Conservation (phyloP, 140 eudicot genomes). For the Stevia rebaudiana region DNA sequence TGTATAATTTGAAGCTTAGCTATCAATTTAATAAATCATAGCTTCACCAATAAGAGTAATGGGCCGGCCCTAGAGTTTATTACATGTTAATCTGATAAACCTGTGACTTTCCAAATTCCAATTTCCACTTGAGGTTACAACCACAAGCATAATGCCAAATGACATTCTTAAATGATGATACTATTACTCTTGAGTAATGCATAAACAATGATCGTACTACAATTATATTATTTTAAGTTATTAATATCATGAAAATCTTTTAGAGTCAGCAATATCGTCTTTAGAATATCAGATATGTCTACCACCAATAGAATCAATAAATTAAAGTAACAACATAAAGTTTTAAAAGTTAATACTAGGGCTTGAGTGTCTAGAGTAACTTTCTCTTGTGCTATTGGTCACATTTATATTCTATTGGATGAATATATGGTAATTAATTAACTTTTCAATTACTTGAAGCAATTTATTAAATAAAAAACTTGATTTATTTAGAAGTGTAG, state of each 20-base stretch:
- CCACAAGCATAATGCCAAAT: constrained; percentile 17
- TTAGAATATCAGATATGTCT: constrained; percentile 33
- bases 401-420: too few species aligned
- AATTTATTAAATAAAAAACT: constrained; percentile 12
- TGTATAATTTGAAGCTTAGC: too few species aligned
- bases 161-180: constrained; percentile 2
- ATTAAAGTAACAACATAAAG: constrained; percentile 21
- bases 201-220: constrained; percentile 3
- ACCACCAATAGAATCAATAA: constrained; percentile 29
- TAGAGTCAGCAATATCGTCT: constrained; percentile 51
- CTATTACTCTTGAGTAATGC: constrained; percentile 10
- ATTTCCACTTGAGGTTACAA: neutral
- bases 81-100: neutral
- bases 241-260: constrained; percentile 44
- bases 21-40: too few species aligned
- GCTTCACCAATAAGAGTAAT: too few species aligned
- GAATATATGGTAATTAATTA: neutral
- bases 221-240: neutral
- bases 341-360: constrained; percentile 27
- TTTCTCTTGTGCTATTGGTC: constrained; percentile 6
- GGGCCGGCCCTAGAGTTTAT: too few species aligned
- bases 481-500: neutral
- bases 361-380: constrained; percentile 33
- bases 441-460: constrained; percentile 17
- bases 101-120: neutral